Base-by-base conservation (phyloP, 2,329 filamentous ascomycete genomes). In the Epicoccum nigrum region DNA sequence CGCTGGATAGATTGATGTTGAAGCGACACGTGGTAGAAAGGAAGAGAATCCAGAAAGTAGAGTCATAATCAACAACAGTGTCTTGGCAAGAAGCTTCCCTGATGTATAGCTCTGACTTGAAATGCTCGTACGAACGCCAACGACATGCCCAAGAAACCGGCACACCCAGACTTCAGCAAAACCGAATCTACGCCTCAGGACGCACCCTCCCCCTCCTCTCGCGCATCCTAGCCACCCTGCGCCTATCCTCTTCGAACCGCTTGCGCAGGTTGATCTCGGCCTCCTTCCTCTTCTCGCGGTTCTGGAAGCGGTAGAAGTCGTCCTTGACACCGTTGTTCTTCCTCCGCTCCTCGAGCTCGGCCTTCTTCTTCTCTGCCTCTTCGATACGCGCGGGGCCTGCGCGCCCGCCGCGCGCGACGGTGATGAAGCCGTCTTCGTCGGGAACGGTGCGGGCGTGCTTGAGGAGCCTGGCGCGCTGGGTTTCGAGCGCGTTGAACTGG, bases 391-490 rank as follows among this genome's bases (percentile, higher is more conserved):
- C 92, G 1, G 90, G 86, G n/a, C 87, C 88, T 6, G 81, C 81
- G 53, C 82, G 81, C 1, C 65, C 89, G 20, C 92, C 92, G 46
- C 89, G 83, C 1, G 87, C 89, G 19, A 99, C 94, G 3, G 92
- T 97, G 40, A 97, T 83, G 71, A 99, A 99, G 2, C 94, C 94
- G 72, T 99, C 94, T 67, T 91, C 92, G 72, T 99, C 94, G 0
- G 93, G 91, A 65, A 91, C 86, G 61, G 88, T 87, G 54, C 90
- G 85, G 55, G 87, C 77, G 47, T 83, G 69, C 76, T 88, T 68
- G 79, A 81, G 76, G 77, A 86, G 59, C 67, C 81, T 62, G 79
- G 86, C 74, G 79, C 87, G 75, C 73, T 85, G 79, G 83, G 89
- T 76, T 79, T 90, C 76, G 68, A 83, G 76, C 81, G 88, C 73